Base-by-base conservation (phyloP, 352 stramenopile species). In the Phytopythium cucurbitacearum region DNA sequence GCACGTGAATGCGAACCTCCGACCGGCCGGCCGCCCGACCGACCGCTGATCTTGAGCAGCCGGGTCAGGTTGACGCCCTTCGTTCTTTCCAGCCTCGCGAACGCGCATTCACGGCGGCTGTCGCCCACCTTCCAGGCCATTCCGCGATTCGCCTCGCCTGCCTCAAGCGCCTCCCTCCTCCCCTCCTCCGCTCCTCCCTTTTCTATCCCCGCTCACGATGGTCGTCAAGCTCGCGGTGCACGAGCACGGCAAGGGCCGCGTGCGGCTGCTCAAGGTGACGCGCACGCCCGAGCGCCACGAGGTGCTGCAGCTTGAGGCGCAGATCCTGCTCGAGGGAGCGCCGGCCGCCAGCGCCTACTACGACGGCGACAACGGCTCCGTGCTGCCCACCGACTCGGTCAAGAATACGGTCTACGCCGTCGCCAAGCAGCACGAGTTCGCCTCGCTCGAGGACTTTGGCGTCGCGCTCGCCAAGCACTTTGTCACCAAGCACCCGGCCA, bases 321-420 rank as follows among this genome's bases (percentile, higher is more conserved):
- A 95, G 61, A 76, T 95, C 47, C 65, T 95, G 43, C 70, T 96
- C 35, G 78, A 94, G 53, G 87, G 87, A 34, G 58, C 60, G n/a
- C 80, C 80, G 5, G 85, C 83, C 34, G 76, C 89, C 55, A 69
- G 64, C 48, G 81, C 81, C 32, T 96, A 96, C 69, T 88, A 87
- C 53, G 58, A 82, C 49, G 86, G 81, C 54, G 85, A 96, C 71
- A 96, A 96, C 59, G 69, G 73, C 42, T 65, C 69, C 21, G 85
- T 96, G 59, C 66, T 96, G 42, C 81, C 86, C 41, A 96, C 87
- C 5, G 87, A 96, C 65, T 95, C 87, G 56, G 72, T 93, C 66
- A 96, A 96, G 73, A 96, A 96, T 66, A 94, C 86, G 38, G 80
- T 96, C 33, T 95, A 94, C 64, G 80, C 88, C 54, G 47, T 96